Base-by-base conservation (phyloP, 257 asterid species). In the Orobanche coerulescens region DNA sequence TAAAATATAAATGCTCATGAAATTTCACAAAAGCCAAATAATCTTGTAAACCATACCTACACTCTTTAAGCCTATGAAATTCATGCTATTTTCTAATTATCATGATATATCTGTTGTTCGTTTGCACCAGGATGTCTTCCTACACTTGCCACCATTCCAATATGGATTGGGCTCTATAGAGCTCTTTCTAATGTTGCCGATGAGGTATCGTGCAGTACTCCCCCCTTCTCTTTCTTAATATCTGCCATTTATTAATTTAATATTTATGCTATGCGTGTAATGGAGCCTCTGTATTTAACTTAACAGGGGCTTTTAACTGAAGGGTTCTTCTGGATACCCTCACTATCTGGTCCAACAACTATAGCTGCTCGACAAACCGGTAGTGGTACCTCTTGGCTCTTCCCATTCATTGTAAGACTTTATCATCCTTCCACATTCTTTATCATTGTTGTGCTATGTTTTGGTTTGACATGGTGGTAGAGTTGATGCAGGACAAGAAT, bases 291-390 rank as follows among this genome's bases (percentile, higher is more conserved):
- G 61, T 12, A 18, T 61, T 75, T 59, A 25, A 31, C 40, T 54
- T 74, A 0, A 5, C 66, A 92, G 99, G 99, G 99, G 65, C 95
- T 89, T 39, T 69, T 93, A 63, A 82, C 96, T 24, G 99, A 93
- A 80, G 97, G 97, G 67, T 93, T 93, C 78, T 93, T 93, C 71
- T 93, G 99, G 99, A 93, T 93, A 82, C 99, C 99, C 46, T 89
- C 99, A 11, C 78, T 93, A 26, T 70, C 99, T 53, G 99, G 99
- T 66, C 99, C 99, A 13, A 93, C 99, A 24, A 82, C 95, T 12
- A 67, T 89, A 74, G 94, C 90, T 57, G 84, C 96, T 61, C 90
- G 84, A 40, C 94, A 86, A 82, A 92, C 88, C 64, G 98, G 95
- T 62, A 71, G 97, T 69, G 97, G 90, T 50, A 93, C 87, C 69